Conservation (phyloP, 2,329 filamentous ascomycete genomes). For the Delphinella strobiligena region DNA sequence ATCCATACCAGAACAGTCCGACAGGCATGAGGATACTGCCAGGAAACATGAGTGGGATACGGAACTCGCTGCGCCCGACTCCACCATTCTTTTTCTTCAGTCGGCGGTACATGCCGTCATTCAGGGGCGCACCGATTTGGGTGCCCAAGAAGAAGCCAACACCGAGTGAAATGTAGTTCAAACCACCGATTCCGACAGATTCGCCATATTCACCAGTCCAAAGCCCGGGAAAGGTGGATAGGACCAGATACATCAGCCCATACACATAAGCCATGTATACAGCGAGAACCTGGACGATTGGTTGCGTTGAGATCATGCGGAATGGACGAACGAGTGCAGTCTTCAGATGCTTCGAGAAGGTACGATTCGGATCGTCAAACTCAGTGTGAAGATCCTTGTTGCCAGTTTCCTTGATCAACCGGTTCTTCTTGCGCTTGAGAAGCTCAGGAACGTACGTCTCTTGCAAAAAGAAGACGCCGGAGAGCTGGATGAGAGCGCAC, state of each 20-base stretch:
- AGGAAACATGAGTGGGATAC: slow-evolving; percentile 42
- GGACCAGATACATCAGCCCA: slow-evolving; percentile 26
- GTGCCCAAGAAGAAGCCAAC: slow-evolving; percentile 42
- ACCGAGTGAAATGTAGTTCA: slow-evolving; percentile 35
- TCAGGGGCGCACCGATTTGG: slow-evolving; percentile 25
- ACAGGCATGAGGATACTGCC: slow-evolving; percentile 42
- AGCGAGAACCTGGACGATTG: slow-evolving; percentile 24
- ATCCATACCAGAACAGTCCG: slow-evolving; percentile 47
- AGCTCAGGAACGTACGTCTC: slow-evolving; percentile 58
- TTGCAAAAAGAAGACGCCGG: slow-evolving; percentile 49
- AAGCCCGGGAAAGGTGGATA: slow-evolving; percentile 22
- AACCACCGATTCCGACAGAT: slow-evolving; percentile 18
- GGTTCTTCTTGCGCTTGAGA: slow-evolving; percentile 44
- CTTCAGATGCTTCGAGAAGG: slow-evolving; percentile 18
- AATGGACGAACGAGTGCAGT: slow-evolving; percentile 24
- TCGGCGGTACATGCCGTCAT: slow-evolving; percentile 24
- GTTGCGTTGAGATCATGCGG: slow-evolving; percentile 23
- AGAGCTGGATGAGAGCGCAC: slow-evolving; percentile 47
- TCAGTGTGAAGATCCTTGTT: slow-evolving; percentile 48
- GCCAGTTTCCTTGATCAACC: slow-evolving; percentile 46
- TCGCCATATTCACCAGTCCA: slow-evolving; percentile 20
- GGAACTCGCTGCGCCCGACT: slow-evolving; percentile 29
- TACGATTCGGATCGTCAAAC: slow-evolving; percentile 23
- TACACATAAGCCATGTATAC: slow-evolving; percentile 28
- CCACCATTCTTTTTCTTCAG: slow-evolving; percentile 25